Evolutionary conservation across 2,329 filamentous ascomycete species (phyloP).

Genomic region (Gnomoniopsis sp.): DNA sequence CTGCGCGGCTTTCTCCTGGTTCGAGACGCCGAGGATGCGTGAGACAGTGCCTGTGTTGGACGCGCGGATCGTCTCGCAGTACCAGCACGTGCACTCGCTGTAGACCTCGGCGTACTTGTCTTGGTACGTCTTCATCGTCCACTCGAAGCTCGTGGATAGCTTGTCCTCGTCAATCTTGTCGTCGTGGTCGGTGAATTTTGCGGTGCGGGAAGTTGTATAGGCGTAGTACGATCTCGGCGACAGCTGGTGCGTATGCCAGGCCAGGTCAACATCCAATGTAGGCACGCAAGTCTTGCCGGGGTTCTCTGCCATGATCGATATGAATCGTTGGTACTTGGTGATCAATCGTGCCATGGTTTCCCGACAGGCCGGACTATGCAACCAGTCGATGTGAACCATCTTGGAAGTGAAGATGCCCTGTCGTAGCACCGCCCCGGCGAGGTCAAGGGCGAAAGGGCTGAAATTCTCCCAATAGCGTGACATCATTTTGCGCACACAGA

Average conservation of each 20-base stretch:
- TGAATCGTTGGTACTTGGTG: constrained; percentile 62
- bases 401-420: constrained; percentile 67
- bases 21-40: constrained; percentile 42
- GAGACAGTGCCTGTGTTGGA: constrained; percentile 47
- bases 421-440: constrained; percentile 61
- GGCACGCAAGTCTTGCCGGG: constrained; percentile 56
- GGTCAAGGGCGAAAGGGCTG: constrained; percentile 61
- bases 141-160: constrained; percentile 65
- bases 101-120: constrained; percentile 64
- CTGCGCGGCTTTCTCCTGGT: constrained; percentile 42
- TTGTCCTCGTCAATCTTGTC: constrained; percentile 73
- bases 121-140: constrained; percentile 69
- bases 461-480: constrained; percentile 66
- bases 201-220: constrained; percentile 46
- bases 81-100: constrained; percentile 78
- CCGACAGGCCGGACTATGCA: constrained; percentile 64
- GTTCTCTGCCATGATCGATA: constrained; percentile 52
- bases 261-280: constrained; percentile 71
- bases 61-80: constrained; percentile 70
- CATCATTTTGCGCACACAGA: constrained; percentile 65
- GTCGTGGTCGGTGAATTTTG: constrained; percentile 72
- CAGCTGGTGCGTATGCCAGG: constrained; percentile 80
- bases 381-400: constrained; percentile 73
- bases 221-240: constrained; percentile 59
- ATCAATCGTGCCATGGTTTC: constrained; percentile 64